Base-by-base conservation (phyloP, 345 rosid species). In the Leavenworthia alabamica region DNA sequence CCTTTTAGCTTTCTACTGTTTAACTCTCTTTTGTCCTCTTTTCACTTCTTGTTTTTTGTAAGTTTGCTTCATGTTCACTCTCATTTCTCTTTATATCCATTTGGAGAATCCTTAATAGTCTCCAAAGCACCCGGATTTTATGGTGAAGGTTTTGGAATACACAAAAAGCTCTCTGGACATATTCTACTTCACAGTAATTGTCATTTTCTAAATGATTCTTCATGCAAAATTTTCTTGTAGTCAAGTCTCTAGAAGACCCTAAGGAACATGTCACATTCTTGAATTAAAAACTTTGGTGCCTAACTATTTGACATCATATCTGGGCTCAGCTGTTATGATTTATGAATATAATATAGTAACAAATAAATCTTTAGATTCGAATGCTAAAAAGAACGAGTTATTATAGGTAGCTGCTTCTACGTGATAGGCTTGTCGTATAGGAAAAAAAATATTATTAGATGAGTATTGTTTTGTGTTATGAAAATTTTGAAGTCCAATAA, bases 1-100 rank as follows among this genome's bases (percentile, higher is more conserved):
- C 49, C 66, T 64, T 71, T 57, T 64, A 71, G 60, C 66, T 70
- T 54, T 56, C 64, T 14, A 37, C 64, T 56, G 69, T 62, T 55
- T 6, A 47, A 22, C 44, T 56, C 4, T 23, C 33, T 56, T 61
- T 68, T 62, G 51, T 46, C 51, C 32, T 63, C 69, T 70, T 44
- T 31, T 43, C 58, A 14, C 35, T 56, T 62, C 58, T 46, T 70
- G 15, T 50, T 54, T 61, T n/a, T n/a, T 31, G n/a, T n/a, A 0
- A 20, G 31, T 55, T 63, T 63, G 64, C 69, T 62, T 70, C 74
- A 39, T 10, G 2, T 23, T 63, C 67, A 69, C 67, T 60, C 66
- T 43, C 36, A 24, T 66, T 12, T 26, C 6, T 32, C 53, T 49
- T 50, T 28, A 11, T 8, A 27, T 33, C 36, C 36, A 44, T 43